Conservation (phyloP, 2,329 filamentous ascomycete genomes). For the Colletotrichum sublineola region DNA sequence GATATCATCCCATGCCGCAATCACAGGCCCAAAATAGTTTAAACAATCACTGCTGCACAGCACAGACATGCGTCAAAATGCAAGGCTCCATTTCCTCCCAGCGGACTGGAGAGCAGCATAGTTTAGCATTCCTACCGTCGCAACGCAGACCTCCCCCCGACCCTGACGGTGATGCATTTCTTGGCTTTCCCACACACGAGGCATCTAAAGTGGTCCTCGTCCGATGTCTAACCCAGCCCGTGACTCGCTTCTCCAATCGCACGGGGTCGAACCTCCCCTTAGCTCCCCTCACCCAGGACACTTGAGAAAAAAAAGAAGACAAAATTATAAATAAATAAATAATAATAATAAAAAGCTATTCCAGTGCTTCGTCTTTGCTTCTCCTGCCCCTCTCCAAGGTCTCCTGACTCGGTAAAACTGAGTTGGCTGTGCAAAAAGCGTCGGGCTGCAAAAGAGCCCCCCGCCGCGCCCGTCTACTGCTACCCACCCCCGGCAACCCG, state of each 20-base stretch:
- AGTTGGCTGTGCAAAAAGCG: background rate
- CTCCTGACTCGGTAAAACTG: slow-evolving; percentile 6
- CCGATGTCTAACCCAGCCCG: background rate
- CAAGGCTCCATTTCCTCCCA: slow-evolving; percentile 8
- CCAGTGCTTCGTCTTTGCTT: background rate
- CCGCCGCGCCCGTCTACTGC: background rate
- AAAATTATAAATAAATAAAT: background rate
- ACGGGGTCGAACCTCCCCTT: background rate
- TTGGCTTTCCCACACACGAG: slow-evolving; percentile 8
- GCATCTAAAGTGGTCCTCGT: slow-evolving; percentile 16
- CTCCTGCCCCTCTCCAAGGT: background rate
- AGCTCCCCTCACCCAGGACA: background rate
- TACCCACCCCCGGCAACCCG: background rate
- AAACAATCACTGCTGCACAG: background rate
- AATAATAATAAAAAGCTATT: background rate
- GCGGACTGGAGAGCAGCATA: too few relatives aligned
- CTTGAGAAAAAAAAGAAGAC: background rate
- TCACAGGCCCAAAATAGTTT: background rate
- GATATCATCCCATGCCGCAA: background rate
- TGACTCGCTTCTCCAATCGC: background rate
- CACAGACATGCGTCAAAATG: slow-evolving; percentile 14
- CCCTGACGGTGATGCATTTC: background rate
- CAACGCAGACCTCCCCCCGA: background rate
- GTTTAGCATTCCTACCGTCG: slow-evolving; percentile 7
- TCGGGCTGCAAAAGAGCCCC: background rate